These are phyloP conservation scores for Sanghuangporus weigelae DNA, from an alignment of 1,284 basidiomycete genomes.

Conservation along the genomic window DNA sequence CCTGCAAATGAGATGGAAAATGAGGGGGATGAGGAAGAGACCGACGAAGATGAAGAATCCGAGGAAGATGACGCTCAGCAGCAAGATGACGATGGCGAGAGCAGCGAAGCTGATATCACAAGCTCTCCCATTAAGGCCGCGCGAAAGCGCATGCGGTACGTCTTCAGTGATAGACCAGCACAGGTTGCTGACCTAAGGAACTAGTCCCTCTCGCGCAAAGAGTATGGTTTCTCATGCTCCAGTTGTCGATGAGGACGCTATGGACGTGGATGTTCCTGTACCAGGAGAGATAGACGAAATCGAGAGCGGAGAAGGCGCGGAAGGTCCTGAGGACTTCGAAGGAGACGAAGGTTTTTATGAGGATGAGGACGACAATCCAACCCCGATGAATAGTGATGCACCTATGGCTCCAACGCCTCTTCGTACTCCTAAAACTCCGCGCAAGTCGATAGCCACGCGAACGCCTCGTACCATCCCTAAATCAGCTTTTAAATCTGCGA, in stretches of 20 bases:
- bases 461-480: constrained; percentile 19
- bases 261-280: constrained; percentile 24
- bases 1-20: constrained; percentile 53
- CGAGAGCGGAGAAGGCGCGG: constrained; percentile 28
- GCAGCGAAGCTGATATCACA: constrained; percentile 8
- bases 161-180: not conserved
- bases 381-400: constrained; percentile 23
- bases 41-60: constrained; percentile 37
- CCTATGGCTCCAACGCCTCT: constrained; percentile 8
- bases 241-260: constrained; percentile 24
- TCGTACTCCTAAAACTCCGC: constrained; percentile 19
- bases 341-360: constrained; percentile 35
- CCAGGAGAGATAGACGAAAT: constrained; percentile 34
- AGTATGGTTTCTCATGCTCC: constrained; percentile 2
- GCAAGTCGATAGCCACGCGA: constrained; percentile 15
- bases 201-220: constrained; percentile 17
- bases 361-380: constrained; percentile 27
- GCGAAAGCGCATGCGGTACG: constrained; percentile 15
- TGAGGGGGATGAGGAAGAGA: constrained; percentile 29
- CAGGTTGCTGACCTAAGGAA: not conserved
- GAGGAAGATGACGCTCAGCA: constrained; percentile 24
- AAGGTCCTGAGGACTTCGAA: constrained; percentile 33
- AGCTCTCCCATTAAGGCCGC: constrained; percentile 17
- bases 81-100: constrained; percentile 19
- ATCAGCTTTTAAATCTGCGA: constrained; percentile 18